Evolutionary conservation across 805 yeast species (phyloP).

Genomic region (Metschnikowia arizonensis): DNA sequence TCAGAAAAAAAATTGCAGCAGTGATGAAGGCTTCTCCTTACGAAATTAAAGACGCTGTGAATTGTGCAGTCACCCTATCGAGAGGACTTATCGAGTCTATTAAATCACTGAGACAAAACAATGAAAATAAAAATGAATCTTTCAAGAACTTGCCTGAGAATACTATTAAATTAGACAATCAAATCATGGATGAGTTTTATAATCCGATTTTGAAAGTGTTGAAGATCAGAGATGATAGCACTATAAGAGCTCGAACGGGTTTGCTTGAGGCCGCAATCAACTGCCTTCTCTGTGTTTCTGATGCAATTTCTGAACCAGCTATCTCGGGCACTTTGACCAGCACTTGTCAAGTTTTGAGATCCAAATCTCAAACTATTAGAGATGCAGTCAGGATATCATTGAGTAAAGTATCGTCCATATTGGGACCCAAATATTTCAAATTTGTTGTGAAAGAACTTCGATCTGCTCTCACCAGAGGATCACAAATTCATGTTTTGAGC

Average conservation of each 20-base stretch:
- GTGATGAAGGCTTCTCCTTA: constrained; percentile 37
- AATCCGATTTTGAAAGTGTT: constrained; percentile 61
- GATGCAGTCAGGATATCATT: constrained; percentile 78
- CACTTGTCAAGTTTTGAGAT: constrained; percentile 83
- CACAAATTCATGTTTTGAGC: constrained; percentile 90
- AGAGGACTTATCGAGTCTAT: constrained; percentile 43
- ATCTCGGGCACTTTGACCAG: constrained; percentile 82
- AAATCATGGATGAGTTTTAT: constrained; percentile 53
- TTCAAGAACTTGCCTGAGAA: constrained; percentile 27
- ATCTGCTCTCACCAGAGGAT: constrained; percentile 78
- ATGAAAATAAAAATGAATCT: constrained; percentile 7
- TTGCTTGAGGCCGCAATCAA: constrained; percentile 76
- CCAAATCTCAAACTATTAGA: constrained; percentile 81
- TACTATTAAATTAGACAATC: constrained; percentile 25
- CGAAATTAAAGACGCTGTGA: constrained; percentile 53
- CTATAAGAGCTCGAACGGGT: constrained; percentile 69
- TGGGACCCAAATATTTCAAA: constrained; percentile 71
- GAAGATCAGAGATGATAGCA: constrained; percentile 69
- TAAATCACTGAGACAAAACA: constrained; percentile 15
- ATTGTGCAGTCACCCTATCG: constrained; percentile 55
- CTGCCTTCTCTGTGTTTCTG: constrained; percentile 58
- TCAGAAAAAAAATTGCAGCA: constrained; percentile 59
- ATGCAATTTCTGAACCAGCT: constrained; percentile 49
- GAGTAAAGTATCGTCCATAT: constrained; percentile 54
- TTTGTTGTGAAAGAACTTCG: constrained; percentile 76